phyloP scores from a whole-genome alignment of 2,329 filamentous ascomycete species.

The Aspergillus sojae region DNA sequence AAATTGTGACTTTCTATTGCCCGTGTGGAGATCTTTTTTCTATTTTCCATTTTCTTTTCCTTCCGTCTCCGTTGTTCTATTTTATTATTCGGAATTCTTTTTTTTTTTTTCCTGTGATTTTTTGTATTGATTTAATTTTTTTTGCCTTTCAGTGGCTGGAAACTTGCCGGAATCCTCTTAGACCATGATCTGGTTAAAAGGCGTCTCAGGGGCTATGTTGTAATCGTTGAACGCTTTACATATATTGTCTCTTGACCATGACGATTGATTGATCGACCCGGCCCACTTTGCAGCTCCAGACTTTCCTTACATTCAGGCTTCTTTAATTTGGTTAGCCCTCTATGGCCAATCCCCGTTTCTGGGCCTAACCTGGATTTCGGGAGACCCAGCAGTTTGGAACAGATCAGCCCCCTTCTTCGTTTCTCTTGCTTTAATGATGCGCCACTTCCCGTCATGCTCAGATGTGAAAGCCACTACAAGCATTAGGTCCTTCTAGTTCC shows the following conservation, averaged over 20 bases:
- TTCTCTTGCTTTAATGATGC: constrained; percentile 15
- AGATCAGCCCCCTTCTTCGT: constrained; percentile 18
- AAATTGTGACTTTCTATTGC: background rate
- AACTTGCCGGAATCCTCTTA: background rate
- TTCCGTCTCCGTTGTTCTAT: background rate
- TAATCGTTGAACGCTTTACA: constrained; percentile 10
- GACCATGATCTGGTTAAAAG: background rate
- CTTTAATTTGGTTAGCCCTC: background rate
- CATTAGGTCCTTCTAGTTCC: constrained; percentile 12
- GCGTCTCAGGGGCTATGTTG: constrained; percentile 12
- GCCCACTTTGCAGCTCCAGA: constrained; percentile 10
- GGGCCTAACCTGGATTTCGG: constrained; percentile 26
- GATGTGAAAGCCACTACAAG: constrained; percentile 9
- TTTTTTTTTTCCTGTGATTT: background rate
- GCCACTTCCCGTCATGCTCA: constrained; percentile 24
- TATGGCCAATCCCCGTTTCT: constrained; percentile 5
- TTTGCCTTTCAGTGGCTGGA: background rate
- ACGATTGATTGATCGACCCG: constrained; percentile 18
- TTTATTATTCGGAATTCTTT: background rate
- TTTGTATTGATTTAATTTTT: background rate
- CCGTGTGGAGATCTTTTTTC: background rate
- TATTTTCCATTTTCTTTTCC: background rate
- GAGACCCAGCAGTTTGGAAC: constrained; percentile 28
- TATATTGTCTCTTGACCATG: constrained; percentile 10
- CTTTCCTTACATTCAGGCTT: constrained; percentile 4